Evolutionary conservation across 2,329 filamentous ascomycete species (phyloP).

Genomic region (Neodidymelliopsis sp.): DNA sequence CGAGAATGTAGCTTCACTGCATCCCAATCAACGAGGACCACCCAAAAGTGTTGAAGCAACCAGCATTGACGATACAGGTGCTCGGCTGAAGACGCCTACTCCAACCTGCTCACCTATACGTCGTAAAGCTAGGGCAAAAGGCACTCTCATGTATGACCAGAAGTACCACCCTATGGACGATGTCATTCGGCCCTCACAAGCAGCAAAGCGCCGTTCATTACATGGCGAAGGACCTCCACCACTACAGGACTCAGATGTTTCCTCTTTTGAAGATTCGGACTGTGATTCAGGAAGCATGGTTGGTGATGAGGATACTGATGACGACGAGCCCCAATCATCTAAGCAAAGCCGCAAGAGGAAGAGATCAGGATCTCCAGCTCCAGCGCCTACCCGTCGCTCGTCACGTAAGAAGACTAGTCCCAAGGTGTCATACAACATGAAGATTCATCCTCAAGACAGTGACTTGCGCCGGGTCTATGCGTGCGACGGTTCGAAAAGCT

Average conservation of each 20-base stretch:
- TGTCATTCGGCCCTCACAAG: conserved; percentile 33
- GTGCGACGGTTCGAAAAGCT: conserved; percentile 7
- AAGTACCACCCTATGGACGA: conserved; percentile 48
- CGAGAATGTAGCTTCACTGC: not conserved
- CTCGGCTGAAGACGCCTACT: not conserved
- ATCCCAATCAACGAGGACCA: not conserved
- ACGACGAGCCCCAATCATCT: not conserved
- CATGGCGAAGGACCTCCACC: conserved; percentile 24
- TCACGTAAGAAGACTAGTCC: conserved; percentile 27
- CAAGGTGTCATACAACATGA: conserved; percentile 35
- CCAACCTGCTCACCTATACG: not conserved
- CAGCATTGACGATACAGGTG: not conserved
- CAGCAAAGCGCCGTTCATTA: conserved; percentile 35
- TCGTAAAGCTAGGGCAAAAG: conserved; percentile 14
- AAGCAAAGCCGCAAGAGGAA: conserved; percentile 23
- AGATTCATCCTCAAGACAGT: conserved; percentile 41
- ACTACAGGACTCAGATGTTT: conserved; percentile 6
- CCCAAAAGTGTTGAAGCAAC: not conserved
- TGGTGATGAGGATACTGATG: conserved; percentile 18
- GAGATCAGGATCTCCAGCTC: not conserved
- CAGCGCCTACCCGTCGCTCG: conserved; percentile 31
- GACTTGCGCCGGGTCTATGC: conserved; percentile 19
- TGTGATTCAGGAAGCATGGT: conserved; percentile 1
- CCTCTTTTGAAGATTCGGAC: conserved; percentile 4
- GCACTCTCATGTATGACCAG: conserved; percentile 38